phyloP scores from a whole-genome alignment of 208 protist species.

The Leishmania mexicana region DNA sequence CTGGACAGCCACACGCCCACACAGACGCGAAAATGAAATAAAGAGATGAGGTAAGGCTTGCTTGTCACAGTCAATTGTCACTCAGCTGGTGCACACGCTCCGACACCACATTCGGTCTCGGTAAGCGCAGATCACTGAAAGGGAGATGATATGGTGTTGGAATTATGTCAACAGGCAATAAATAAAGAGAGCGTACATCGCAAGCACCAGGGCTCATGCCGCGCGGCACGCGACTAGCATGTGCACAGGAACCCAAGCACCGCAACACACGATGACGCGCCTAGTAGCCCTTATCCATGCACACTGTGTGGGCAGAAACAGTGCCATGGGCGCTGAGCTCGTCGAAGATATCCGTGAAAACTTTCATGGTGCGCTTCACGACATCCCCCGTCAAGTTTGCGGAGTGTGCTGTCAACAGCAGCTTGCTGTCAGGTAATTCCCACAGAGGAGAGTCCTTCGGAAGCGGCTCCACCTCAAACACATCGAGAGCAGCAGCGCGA shows the following conservation, averaged over 20 bases:
- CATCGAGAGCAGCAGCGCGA: conserved; percentile 74
- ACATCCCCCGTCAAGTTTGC: background rate
- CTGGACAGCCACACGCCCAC: too few species aligned
- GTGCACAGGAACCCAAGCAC: background rate
- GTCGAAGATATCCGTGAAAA: background rate
- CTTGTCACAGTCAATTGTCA: background rate
- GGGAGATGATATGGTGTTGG: too few species aligned
- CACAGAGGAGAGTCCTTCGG: conserved; percentile 10
- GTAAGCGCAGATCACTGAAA: too few species aligned
- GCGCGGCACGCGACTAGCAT: background rate
- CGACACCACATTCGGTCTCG: too few species aligned
- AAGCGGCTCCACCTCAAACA: conserved; percentile 81
- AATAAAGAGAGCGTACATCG: background rate
- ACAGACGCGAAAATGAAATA: background rate
- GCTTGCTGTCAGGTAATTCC: background rate
- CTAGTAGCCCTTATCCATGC: conserved; percentile 41
- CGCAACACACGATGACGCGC: too few species aligned
- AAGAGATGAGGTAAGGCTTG: background rate
- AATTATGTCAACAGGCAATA: background rate
- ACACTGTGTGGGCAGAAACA: conserved; percentile 39
- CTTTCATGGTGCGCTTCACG: background rate
- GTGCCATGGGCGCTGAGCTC: conserved; percentile 9
- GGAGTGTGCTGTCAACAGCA: conserved; percentile 1
- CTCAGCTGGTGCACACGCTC: background rate
- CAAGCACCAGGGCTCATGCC: background rate